phyloP scores from a whole-genome alignment of 2,329 filamentous ascomycete genomes.

The Drechslerella stenobrocha region DNA sequence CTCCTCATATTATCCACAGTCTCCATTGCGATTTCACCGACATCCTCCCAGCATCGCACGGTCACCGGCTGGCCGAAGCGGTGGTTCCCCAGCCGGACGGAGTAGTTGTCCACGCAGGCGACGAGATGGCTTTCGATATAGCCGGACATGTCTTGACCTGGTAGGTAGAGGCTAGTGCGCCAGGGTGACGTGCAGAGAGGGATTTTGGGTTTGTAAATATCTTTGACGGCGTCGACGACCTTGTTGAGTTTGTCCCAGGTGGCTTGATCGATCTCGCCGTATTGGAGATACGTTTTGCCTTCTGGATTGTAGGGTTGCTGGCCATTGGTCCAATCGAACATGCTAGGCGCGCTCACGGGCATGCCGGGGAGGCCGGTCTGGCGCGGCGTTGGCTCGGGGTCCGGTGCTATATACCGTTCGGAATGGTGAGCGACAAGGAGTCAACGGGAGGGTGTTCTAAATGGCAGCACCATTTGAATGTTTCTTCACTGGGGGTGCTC shows the following conservation, averaged over 20 bases:
- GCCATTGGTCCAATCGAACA: no score
- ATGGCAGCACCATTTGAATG: no score
- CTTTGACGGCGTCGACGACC: not conserved
- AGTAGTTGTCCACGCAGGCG: conserved; percentile 6
- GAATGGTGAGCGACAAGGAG: no score
- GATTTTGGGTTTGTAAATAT: not conserved
- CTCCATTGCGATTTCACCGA: not conserved
- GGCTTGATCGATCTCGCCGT: no score
- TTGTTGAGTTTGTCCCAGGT: not conserved
- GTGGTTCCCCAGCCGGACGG: conserved; percentile 6
- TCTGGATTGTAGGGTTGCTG: no score
- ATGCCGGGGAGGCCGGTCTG: no score
- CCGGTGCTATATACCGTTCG: no score
- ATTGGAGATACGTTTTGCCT: no score
- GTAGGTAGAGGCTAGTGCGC: conserved; percentile 11
- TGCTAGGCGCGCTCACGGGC: no score
- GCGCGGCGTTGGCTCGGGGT: no score
- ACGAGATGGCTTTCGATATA: conserved; percentile 10
- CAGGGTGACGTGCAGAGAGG: not conserved
- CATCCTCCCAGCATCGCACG: not conserved
- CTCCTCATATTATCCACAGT: not conserved
- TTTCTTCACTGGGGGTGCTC: no score
- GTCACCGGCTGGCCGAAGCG: not conserved
- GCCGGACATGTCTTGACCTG: conserved; percentile 1
- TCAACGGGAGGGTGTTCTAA: no score